Conservation (phyloP, 441 rosid genomes). For the Adansonia rubrostipa region DNA sequence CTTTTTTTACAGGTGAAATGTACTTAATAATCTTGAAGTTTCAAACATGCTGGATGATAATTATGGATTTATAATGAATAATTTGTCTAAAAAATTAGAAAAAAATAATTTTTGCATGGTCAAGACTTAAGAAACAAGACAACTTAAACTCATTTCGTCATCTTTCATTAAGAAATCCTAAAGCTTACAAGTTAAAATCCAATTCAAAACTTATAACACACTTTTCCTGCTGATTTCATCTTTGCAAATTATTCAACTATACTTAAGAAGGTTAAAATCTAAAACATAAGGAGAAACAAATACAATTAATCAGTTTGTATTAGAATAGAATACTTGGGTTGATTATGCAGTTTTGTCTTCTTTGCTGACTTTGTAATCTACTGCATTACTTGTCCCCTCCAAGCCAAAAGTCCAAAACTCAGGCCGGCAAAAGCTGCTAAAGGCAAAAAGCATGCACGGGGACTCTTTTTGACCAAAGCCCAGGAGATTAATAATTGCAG, state of each 20-base stretch:
- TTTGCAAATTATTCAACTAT: not conserved
- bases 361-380: not conserved
- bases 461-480: slow-evolving; percentile 24
- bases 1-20: not conserved
- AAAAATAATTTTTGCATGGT: not conserved
- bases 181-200: not conserved
- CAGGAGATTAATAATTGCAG: not conserved
- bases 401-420: not conserved
- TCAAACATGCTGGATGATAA: not conserved
- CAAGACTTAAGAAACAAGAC: not conserved
- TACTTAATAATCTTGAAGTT: not conserved
- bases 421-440: slow-evolving; percentile 30
- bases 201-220: not conserved
- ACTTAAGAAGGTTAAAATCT: not conserved
- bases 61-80: not conserved
- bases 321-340: too few species aligned
- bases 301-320: not conserved
- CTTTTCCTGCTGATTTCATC: not conserved
- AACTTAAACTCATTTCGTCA: not conserved
- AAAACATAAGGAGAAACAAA: not conserved
- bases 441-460: slow-evolving; percentile 15
- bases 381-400: not conserved
- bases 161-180: not conserved
- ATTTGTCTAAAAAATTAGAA: not conserved
- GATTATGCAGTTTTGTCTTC: not conserved